These are phyloP conservation scores for Pseudoscleropodium purum DNA, from an alignment of 225 moss, liverwort and hornwort genomes.

Conservation along the genomic window DNA sequence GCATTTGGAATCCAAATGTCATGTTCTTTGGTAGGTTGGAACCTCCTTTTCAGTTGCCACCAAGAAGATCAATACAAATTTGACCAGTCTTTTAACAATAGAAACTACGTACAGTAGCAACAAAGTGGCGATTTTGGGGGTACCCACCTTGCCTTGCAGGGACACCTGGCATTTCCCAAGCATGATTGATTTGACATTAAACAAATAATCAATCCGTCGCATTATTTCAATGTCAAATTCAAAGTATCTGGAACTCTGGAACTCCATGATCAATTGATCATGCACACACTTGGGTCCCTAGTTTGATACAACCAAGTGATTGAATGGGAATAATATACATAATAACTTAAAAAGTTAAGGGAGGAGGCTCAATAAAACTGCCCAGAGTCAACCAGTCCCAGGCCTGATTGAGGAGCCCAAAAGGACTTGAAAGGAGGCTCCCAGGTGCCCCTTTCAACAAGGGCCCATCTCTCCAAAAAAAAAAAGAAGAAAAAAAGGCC, in stretches of 20 bases:
- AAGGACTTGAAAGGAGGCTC: neutral
- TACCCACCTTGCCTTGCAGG: neutral
- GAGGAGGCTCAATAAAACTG: neutral
- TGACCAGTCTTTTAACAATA: neutral
- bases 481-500: neutral
- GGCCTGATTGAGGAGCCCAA: neutral
- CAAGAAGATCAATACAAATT: neutral
- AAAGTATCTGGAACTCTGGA: neutral
- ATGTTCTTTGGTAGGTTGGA: neutral
- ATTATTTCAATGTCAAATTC: neutral
- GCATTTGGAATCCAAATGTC: rapidly evolving
- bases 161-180: neutral
- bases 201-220: neutral
- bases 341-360: neutral
- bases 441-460: neutral
- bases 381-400: neutral
- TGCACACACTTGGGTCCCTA: neutral
- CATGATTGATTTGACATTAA: neutral
- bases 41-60: neutral
- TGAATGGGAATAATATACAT: neutral
- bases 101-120: neutral
- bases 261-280: neutral
- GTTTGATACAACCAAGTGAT: neutral
- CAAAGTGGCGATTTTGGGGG: rapidly evolving
- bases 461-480: neutral